A percentile compares a stretch with the other conserved stretches of the same genome.
Evolutionary conservation across 2,329 filamentous ascomycete genomes (phyloP).

Genomic region (Ophiostoma ips): DNA sequence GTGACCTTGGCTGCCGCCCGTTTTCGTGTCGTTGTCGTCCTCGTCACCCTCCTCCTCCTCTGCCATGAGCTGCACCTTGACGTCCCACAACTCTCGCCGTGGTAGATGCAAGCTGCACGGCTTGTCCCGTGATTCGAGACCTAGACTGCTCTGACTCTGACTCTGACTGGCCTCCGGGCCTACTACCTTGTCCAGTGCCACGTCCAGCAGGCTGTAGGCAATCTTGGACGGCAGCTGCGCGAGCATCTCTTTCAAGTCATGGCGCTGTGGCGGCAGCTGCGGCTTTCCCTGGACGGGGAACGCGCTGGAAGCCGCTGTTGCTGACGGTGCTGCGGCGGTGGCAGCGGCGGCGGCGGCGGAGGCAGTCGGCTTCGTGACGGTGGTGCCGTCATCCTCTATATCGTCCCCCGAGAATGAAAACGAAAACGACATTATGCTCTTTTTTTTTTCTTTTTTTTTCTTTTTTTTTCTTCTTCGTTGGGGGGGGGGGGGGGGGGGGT

Average conservation of each 20-base stretch:
- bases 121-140: not conserved
- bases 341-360: not conserved
- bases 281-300: slow-evolving; percentile 50
- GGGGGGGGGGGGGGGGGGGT: too few relatives aligned
- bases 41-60: slow-evolving; percentile 47
- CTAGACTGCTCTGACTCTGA: too few relatives aligned
- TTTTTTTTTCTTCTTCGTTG: not conserved
- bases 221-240: slow-evolving; percentile 56
- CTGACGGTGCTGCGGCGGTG: slow-evolving; percentile 6
- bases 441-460: not conserved
- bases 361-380: slow-evolving; percentile 12
- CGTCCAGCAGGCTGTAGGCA: slow-evolving; percentile 48
- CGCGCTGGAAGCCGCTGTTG: slow-evolving; percentile 26
- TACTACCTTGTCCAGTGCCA: slow-evolving; percentile 32
- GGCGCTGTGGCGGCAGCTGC: slow-evolving; percentile 38
- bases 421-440: slow-evolving; percentile 18
- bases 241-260: slow-evolving; percentile 38
- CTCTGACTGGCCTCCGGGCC: not conserved
- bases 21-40: slow-evolving; percentile 23
- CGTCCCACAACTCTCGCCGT: slow-evolving; percentile 67
- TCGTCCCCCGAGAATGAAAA: slow-evolving; percentile 53
- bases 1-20: slow-evolving; percentile 16
- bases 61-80: slow-evolving; percentile 68
- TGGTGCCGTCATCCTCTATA: slow-evolving; percentile 32
- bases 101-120: slow-evolving; percentile 37